Evolutionary conservation across 176 grass and related monocot species (phyloP).

Genomic region (Coix lacrymajobi): DNA sequence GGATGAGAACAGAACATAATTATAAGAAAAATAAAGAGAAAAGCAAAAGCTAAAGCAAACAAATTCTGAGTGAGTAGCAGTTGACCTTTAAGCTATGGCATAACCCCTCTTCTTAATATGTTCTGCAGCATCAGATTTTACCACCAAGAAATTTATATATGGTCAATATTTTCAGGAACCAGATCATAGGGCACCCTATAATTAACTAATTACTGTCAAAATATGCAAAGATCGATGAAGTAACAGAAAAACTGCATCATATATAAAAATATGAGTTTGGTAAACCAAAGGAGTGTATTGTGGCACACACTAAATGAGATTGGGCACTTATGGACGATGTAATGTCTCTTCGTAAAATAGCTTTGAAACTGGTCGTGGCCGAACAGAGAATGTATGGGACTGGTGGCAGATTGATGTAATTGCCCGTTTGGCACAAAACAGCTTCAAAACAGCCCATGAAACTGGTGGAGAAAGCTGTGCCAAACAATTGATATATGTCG

Average conservation of each 20-base stretch:
- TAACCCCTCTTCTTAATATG: not conserved
- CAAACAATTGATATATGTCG: not conserved
- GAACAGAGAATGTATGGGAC: too few relatives aligned
- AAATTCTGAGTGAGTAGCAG: not conserved
- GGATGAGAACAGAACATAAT: slow-evolving; percentile 35
- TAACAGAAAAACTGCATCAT: not conserved
- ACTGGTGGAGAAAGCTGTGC: too few relatives aligned
- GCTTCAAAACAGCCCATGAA: too few relatives aligned
- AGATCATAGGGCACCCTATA: not conserved
- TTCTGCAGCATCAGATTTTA: slow-evolving; percentile 7
- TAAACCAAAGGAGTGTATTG: not conserved
- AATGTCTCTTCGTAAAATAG: not conserved
- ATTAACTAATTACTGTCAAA: not conserved
- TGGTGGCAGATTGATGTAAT: too few relatives aligned
- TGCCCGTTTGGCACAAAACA: too few relatives aligned
- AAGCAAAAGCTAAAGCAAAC: slow-evolving; percentile 20
- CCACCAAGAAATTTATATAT: not conserved
- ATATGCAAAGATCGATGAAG: not conserved
- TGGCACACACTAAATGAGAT: not conserved
- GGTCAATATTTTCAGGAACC: not conserved
- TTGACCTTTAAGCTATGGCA: not conserved
- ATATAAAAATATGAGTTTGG: not conserved
- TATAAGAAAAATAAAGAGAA: not conserved
- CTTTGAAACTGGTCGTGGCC: too few relatives aligned
- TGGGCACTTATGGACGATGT: not conserved